Percentiles rank a stretch among this genome's conserved stretches.
Conservation (phyloP, 345 rosid species). For the Brassica cretica region DNA sequence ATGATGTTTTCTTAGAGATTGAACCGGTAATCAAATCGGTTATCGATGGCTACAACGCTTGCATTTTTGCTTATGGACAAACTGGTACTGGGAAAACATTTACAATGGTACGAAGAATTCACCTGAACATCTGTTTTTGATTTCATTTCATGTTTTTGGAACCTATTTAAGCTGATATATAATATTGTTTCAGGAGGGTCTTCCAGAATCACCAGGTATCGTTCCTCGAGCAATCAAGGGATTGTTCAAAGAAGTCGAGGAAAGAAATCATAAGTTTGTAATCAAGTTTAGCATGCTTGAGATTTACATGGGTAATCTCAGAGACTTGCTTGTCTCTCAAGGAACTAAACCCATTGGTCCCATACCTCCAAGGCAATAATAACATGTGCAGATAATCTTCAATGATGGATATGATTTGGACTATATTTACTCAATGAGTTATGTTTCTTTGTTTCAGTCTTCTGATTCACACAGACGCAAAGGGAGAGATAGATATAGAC, state of each 20-base stretch:
- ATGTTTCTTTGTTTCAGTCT: slow-evolving; percentile 54
- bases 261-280: slow-evolving; percentile 52
- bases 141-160: slow-evolving; percentile 1
- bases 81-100: slow-evolving; percentile 86
- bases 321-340: slow-evolving; percentile 66
- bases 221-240: slow-evolving; percentile 65
- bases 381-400: slow-evolving; percentile 18
- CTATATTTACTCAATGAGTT: not conserved
- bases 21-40: slow-evolving; percentile 79
- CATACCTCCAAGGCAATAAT: slow-evolving; percentile 57
- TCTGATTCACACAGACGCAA: slow-evolving; percentile 55
- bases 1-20: slow-evolving; percentile 72
- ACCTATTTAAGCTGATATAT: not conserved
- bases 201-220: slow-evolving; percentile 57
- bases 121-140: not conserved
- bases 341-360: slow-evolving; percentile 50
- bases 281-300: slow-evolving; percentile 82
- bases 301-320: slow-evolving; percentile 79
- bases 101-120: slow-evolving; percentile 60
- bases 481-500: slow-evolving; percentile 64
- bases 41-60: slow-evolving; percentile 81
- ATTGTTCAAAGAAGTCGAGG: slow-evolving; percentile 58
- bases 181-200: slow-evolving; percentile 59
- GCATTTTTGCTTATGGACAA: slow-evolving; percentile 82
- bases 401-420: not conserved